Percentiles rank a stretch among this genome's conserved stretches.
These are phyloP conservation scores for Erodium maritimum DNA, from an alignment of 345 rosid species.

Conservation along the genomic window DNA sequence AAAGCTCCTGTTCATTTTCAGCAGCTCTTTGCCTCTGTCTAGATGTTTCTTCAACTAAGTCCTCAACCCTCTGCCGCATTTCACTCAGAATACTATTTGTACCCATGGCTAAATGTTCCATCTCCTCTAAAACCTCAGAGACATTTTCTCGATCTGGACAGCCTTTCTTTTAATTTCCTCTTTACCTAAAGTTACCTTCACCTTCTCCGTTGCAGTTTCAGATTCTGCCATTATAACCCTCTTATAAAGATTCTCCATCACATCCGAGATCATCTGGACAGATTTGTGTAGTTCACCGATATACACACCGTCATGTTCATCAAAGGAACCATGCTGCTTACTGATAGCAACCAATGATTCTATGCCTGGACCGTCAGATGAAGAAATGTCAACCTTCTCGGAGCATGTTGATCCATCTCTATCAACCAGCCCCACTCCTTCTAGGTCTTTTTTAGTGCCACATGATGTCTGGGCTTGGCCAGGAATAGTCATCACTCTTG, in stretches of 20 bases:
- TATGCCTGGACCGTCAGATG: conserved; percentile 31
- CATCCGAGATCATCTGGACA: conserved; percentile 51
- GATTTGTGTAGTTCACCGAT: conserved; percentile 48
- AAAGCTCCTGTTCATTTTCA: conserved; percentile 88
- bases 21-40: conserved; percentile 61
- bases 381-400: conserved; percentile 35
- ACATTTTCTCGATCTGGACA: conserved; percentile 57
- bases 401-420: conserved; percentile 43
- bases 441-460: conserved; percentile 36
- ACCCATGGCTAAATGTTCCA: conserved; percentile 54
- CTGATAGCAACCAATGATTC: conserved; percentile 32
- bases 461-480: conserved; percentile 46
- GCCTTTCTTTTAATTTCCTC: conserved; percentile 64
- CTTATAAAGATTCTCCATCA: conserved; percentile 63
- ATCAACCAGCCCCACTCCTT: conserved; percentile 45
- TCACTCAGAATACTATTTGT: conserved; percentile 54
- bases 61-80: conserved; percentile 65
- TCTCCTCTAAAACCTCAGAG: conserved; percentile 58
- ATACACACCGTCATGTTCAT: conserved; percentile 44
- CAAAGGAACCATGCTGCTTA: conserved; percentile 30
- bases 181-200: conserved; percentile 47
- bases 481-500: conserved; percentile 47
- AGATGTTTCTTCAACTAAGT: conserved; percentile 73
- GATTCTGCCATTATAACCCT: conserved; percentile 69
- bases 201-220: conserved; percentile 62